Base-by-base conservation (phyloP, 495 filamentous ascomycete species). In the Xylona heveae region DNA sequence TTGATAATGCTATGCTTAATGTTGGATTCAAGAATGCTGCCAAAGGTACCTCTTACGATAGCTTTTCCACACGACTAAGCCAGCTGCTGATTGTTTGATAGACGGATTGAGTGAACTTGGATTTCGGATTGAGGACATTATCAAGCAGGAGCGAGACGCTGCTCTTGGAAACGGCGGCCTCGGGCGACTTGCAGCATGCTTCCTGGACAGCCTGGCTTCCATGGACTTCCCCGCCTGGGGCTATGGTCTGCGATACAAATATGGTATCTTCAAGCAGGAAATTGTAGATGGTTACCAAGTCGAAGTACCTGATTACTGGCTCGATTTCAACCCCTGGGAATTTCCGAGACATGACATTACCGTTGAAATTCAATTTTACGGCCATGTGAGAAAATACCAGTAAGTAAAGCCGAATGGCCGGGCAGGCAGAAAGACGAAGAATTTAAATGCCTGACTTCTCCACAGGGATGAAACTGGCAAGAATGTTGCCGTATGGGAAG, bases 221-320 rank as follows among this genome's bases (percentile, higher is more conserved):
- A 56, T 97, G 38, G 85, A 95, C 57, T 93, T 76, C 45, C 78
- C 88, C 10, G 88, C 85, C 9, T 97, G 88, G 88, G 88, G 88
- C 24, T 97, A 97, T 42, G 88, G 82, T 12, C 53, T 97, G 41
- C 69, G 88, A 36, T 97, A 97, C 53, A 33, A 22, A 42, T 97
- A 97, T 51, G 88, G 88, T 41, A 97, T 97, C 47, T 97, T 97
- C 70, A 93, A 94, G 59, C 88, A 97, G 57, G 85, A 97, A 59
- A 93, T 97, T 42, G 68, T 94, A 30, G 75, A 95, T 46, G 88
- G 88, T 12, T 95, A 92, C 46, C 88, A 97, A 52, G 79, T 95
- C 30, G 88, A 97, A 44, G 73, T 95, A 28, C 88, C 88, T 14
- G 88, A 97, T 51, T 97, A 97, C 54, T 97, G 88, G 88, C 68